Conservation (phyloP, 345 rosid species). For the Salix suchowensis region DNA sequence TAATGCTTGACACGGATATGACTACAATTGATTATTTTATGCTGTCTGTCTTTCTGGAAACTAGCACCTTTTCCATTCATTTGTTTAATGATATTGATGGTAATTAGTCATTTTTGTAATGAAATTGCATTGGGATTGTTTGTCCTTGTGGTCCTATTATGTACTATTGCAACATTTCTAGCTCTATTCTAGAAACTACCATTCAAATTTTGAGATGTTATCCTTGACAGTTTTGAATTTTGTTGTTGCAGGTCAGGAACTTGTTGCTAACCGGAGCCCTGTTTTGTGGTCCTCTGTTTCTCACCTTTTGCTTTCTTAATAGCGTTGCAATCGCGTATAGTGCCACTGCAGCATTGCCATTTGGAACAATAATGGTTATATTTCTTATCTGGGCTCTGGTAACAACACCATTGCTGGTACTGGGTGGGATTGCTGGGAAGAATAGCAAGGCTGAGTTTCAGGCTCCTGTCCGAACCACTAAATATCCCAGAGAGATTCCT, state of each 20-base stretch:
- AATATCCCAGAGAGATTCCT: slow-evolving; percentile 33
- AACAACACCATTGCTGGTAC: slow-evolving; percentile 25
- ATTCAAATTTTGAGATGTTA: neutral
- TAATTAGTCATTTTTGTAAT: neutral
- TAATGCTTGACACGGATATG: neutral
- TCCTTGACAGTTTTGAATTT: neutral
- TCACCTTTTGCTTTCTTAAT: slow-evolving; percentile 29
- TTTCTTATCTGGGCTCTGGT: slow-evolving; percentile 29
- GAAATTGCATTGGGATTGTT: neutral
- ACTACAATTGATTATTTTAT: too few species aligned
- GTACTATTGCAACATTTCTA: neutral
- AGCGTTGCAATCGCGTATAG: slow-evolving; percentile 29
- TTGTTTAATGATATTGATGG: neutral
- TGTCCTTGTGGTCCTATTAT: neutral
- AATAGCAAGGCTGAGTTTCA: slow-evolving; percentile 34
- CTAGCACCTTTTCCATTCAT: neutral
- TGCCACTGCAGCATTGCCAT: slow-evolving; percentile 33
- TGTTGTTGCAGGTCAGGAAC: slow-evolving; percentile 26
- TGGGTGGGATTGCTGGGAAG: slow-evolving; percentile 32
- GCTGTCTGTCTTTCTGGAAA: neutral
- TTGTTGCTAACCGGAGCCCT: slow-evolving; percentile 24
- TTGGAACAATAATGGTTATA: slow-evolving; percentile 28
- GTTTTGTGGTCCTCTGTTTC: slow-evolving; percentile 28
- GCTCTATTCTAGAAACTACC: neutral
- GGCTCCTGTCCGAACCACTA: slow-evolving; percentile 29